Evolutionary conservation across 108 stramenopile genomes (phyloP).

Genomic region (Fistulifera solaris): DNA sequence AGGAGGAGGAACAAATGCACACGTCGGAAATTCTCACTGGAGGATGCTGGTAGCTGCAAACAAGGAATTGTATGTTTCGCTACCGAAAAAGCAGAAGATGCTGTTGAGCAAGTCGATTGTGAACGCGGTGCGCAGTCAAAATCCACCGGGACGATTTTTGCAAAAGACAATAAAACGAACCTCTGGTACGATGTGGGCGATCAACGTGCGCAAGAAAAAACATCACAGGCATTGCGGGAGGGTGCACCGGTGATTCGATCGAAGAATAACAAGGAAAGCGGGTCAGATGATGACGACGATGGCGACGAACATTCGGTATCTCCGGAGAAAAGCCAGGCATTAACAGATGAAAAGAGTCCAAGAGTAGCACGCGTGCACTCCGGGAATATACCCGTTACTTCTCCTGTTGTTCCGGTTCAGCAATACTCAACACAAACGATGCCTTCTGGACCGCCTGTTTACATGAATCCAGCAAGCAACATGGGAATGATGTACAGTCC

Average conservation of each 20-base stretch:
- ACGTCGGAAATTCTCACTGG: constrained; percentile 46
- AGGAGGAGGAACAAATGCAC: not conserved
- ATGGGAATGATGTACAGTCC: no score
- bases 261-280: not conserved
- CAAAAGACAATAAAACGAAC: constrained; percentile 44
- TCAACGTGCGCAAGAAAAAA: constrained; percentile 53
- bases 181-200: constrained; percentile 62
- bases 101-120: constrained; percentile 57
- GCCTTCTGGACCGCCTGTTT: no score
- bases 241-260: constrained; percentile 49
- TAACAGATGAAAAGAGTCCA: constrained; percentile 1
- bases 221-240: constrained; percentile 63
- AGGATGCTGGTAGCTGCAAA: constrained; percentile 57
- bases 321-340: constrained; percentile 5
- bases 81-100: constrained; percentile 69
- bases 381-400: no score
- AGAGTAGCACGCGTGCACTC: not conserved
- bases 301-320: no score
- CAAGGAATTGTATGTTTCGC: constrained; percentile 57
- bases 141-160: constrained; percentile 78
- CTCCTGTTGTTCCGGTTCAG: no score
- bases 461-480: no score
- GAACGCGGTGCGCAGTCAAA: constrained; percentile 53
- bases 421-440: no score
- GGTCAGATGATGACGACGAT: no score